A percentile compares a stretch with the other conserved stretches of the same genome.
These are phyloP conservation scores for Parathielavia appendiculata DNA, from an alignment of 495 filamentous ascomycete species.

Conservation along the genomic window DNA sequence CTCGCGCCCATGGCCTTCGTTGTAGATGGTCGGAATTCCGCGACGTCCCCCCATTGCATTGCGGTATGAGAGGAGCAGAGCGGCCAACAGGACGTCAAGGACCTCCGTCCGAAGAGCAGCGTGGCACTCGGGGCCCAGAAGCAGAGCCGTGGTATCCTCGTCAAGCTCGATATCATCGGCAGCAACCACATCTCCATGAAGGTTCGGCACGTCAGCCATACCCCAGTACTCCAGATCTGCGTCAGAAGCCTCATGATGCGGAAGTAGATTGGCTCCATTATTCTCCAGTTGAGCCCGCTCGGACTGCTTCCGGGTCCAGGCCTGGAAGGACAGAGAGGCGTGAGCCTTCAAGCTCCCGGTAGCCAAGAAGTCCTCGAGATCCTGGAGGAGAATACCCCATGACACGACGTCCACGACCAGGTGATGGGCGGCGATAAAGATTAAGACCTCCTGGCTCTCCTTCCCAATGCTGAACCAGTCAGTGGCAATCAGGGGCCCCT, in stretches of 20 bases:
- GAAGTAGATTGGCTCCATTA: constrained; percentile 19
- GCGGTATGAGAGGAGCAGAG: constrained; percentile 49
- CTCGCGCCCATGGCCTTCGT: constrained; percentile 35
- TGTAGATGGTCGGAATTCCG: constrained; percentile 43
- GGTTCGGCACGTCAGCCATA: constrained; percentile 35
- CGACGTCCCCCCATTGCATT: constrained; percentile 20
- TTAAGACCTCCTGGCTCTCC: constrained; percentile 22
- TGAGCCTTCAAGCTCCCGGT: constrained; percentile 23
- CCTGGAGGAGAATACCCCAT: constrained; percentile 56
- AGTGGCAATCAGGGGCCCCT: constrained; percentile 33
- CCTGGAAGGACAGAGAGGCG: constrained; percentile 19
- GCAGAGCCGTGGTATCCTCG: constrained; percentile 34
- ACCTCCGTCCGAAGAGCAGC: constrained; percentile 47
- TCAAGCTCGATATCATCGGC: constrained; percentile 45
- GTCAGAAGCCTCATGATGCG: constrained; percentile 22
- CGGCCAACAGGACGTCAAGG: constrained; percentile 50
- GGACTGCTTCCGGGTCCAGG: constrained; percentile 22
- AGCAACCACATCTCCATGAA: constrained; percentile 47
- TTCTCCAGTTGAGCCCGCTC: constrained; percentile 17
- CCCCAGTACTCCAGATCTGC: constrained; percentile 49
- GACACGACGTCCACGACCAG: constrained; percentile 60
- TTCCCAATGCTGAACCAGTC: constrained; percentile 24
- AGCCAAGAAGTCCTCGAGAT: constrained; percentile 52
- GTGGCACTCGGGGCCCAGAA: constrained; percentile 43
- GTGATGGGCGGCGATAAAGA: constrained; percentile 55